Evolutionary conservation across 1,284 basidiomycete genomes (phyloP), one percentile per base, ranked within the genome.

Genomic region (Apiotrichum laibachii): DNA sequence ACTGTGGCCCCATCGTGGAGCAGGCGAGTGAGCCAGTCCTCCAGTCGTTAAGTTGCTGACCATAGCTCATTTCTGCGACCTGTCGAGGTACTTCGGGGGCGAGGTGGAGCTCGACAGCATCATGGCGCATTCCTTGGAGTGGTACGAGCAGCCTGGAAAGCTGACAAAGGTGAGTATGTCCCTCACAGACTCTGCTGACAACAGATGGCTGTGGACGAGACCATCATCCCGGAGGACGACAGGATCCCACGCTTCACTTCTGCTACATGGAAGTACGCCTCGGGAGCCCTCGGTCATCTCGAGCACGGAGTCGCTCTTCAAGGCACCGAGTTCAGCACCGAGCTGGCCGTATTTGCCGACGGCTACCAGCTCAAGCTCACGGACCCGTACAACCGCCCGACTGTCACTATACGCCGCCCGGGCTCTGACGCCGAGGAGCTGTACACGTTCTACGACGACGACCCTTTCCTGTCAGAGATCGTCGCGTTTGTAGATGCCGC

Each of bases 81-180:
- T 78, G 55, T 94, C 92, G 55, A 88, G 95, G 67, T 99, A 98
- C 84, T 98, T 99, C 78, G 95, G 94, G 55, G 95, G 95, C 46
- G 95, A 98, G 69, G 92, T 98, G 59, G 90, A 96, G 72, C 87
- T 95, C 61, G 80, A 83, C 60, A 86, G 86, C 46, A 92, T 98
- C 44, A 82, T 82, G 67, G 90, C 91, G 11, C 90, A 92, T 74
- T 91, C 91, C 10, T 83, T 95, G 45, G 91, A 95, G 75, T 92
- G 88, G 87, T 84, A 93, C 76, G 92, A 96, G 78, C 85, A 86
- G 64, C 90, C 95, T 3, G 96, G 95, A 33, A 77, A 86, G 34
- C 84, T 99, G 42, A 86, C 85, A 66, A 91, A 89, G 78, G 84
- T 94, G 26, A 31, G 26, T 31, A 31, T 31, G 26, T 7, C 26